A percentile compares a stretch with the other conserved stretches of the same genome.
These are phyloP conservation scores for Endocarpon pusillum DNA, from an alignment of 495 filamentous ascomycete species.

Conservation along the genomic window DNA sequence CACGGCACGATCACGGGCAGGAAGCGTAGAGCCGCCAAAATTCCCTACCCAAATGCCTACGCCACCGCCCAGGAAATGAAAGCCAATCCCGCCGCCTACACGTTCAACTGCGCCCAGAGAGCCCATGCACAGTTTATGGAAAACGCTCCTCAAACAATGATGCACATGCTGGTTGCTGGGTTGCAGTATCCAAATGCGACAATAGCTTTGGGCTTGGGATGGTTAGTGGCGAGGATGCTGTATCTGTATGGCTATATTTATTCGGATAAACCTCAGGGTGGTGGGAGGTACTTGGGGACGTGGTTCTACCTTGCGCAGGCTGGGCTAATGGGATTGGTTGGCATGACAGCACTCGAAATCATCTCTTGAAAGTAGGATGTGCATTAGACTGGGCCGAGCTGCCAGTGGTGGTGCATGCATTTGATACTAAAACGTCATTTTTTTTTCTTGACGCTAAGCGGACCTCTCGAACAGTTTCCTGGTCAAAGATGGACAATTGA, in stretches of 20 bases:
- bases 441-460: no score
- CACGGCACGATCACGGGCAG: slow-evolving; percentile 29
- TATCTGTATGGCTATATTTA: slow-evolving; percentile 46
- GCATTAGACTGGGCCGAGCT: no score
- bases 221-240: slow-evolving; percentile 35
- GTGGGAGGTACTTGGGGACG: slow-evolving; percentile 25
- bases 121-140: slow-evolving; percentile 58
- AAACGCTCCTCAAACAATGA: slow-evolving; percentile 39
- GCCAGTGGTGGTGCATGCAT: no score
- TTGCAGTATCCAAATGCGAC: slow-evolving; percentile 39
- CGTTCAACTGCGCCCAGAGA: slow-evolving; percentile 55
- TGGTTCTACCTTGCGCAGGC: slow-evolving; percentile 25
- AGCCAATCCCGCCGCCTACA: slow-evolving; percentile 31
- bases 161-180: slow-evolving; percentile 38
- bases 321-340: slow-evolving; percentile 27
- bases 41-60: slow-evolving; percentile 48
- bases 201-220: slow-evolving; percentile 32
- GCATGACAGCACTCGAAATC: slow-evolving; percentile 11
- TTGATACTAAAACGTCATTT: no score
- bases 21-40: slow-evolving; percentile 34
- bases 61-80: slow-evolving; percentile 38
- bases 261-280: slow-evolving; percentile 26
- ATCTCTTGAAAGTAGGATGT: no score
- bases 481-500: no score
- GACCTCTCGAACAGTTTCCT: no score